phyloP scores from a whole-genome alignment of 169 alveolate genomes.

The Theileria sp. region DNA sequence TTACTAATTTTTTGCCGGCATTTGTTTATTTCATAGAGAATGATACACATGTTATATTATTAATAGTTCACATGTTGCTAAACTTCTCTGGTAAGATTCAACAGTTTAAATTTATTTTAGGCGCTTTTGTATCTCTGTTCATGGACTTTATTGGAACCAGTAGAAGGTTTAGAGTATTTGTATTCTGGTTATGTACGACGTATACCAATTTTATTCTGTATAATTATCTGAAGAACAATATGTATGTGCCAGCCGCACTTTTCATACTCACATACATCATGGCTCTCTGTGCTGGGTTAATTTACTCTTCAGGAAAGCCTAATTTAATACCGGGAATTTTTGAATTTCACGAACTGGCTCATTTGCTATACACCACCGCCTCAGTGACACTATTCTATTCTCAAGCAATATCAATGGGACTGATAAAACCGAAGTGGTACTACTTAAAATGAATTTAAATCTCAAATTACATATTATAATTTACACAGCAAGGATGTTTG shows the following conservation, averaged over 20 bases:
- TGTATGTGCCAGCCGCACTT: conserved; percentile 24
- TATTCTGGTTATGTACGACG: not conserved
- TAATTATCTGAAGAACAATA: not conserved
- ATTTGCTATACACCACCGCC: conserved; percentile 63
- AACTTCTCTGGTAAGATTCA: conserved; percentile 39
- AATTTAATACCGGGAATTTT: conserved; percentile 56
- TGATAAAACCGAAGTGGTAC: not conserved
- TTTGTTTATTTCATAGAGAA: not conserved
- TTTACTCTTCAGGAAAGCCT: conserved; percentile 68
- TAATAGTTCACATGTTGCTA: conserved; percentile 18
- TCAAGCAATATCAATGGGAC: not conserved
- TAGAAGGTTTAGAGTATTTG: conserved; percentile 32
- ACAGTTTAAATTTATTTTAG: conserved; percentile 37
- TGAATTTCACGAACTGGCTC: conserved; percentile 71
- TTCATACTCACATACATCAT: conserved; percentile 17
- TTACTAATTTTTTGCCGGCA: not conserved
- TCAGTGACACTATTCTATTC: not conserved
- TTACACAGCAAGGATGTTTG: conserved; percentile 6
- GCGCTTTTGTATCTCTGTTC: conserved; percentile 37
- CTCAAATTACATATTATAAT: not conserved
- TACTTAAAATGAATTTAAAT: not conserved
- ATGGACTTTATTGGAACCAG: conserved; percentile 39
- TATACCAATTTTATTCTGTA: not conserved
- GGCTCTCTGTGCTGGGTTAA: conserved; percentile 50
- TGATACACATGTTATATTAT: conserved; percentile 11